Conservation (phyloP, 768 basidiomycete species). For the Boletus sp. region DNA sequence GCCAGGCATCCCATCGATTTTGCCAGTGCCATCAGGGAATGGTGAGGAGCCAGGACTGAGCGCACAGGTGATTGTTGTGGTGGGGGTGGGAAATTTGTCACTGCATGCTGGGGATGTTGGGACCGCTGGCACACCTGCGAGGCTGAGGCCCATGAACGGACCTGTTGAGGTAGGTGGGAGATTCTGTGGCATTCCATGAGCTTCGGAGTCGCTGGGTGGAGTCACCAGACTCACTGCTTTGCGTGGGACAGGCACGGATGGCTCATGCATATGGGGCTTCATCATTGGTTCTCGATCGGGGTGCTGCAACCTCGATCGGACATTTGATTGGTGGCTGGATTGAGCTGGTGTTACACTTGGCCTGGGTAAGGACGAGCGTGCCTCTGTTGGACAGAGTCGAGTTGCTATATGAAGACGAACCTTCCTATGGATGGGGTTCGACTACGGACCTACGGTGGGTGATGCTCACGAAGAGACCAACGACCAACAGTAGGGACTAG, state of each 20-base stretch:
- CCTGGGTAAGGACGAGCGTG: no score
- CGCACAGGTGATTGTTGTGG: slow-evolving; percentile 28
- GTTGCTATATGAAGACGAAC: no score
- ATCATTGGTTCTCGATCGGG: slow-evolving; percentile 23
- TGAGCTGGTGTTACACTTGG: no score
- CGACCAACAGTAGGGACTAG: no score
- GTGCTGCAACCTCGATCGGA: no score
- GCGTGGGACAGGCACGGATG: slow-evolving; percentile 24
- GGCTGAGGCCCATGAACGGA: slow-evolving; percentile 26
- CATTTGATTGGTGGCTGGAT: no score
- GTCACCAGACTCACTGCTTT: slow-evolving; percentile 20
- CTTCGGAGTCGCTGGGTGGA: background rate
- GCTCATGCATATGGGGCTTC: slow-evolving; percentile 26
- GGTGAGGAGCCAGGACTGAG: slow-evolving; percentile 18
- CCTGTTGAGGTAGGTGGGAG: slow-evolving; percentile 22
- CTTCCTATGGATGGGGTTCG: no score
- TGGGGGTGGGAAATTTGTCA: slow-evolving; percentile 28
- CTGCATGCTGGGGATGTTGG: slow-evolving; percentile 10
- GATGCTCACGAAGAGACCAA: no score
- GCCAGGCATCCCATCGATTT: slow-evolving; percentile 18
- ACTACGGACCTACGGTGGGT: no score
- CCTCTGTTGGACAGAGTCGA: no score
- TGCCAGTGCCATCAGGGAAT: slow-evolving; percentile 25
- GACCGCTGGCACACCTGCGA: slow-evolving; percentile 2
- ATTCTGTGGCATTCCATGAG: slow-evolving; percentile 17